A percentile compares a stretch with the other conserved stretches of the same genome.
Conservation (phyloP, 1,139 yeast genomes). For the Suhomyces taliae region DNA sequence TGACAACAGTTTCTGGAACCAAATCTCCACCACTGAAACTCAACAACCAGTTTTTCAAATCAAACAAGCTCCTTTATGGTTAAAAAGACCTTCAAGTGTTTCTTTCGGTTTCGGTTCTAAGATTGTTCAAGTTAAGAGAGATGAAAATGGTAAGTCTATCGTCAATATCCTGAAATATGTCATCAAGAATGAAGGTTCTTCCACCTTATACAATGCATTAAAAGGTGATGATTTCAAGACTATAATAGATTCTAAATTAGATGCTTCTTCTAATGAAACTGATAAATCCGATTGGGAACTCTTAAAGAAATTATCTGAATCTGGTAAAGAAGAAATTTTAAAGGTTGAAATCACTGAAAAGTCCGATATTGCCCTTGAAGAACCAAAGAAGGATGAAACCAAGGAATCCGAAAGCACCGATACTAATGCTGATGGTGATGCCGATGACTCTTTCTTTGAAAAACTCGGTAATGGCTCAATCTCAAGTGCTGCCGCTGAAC, state of each 20-base stretch:
- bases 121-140: constrained; percentile 57
- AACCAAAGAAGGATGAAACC: constrained; percentile 19
- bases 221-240: constrained; percentile 52
- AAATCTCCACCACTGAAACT: constrained; percentile 69
- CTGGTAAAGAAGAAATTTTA: constrained; percentile 47
- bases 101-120: constrained; percentile 95
- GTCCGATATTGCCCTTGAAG: constrained; percentile 18
- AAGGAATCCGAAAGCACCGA: constrained; percentile 8
- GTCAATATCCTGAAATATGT: constrained; percentile 54
- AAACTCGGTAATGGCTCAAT: constrained; percentile 37
- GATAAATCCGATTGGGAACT: constrained; percentile 78
- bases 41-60: constrained; percentile 69
- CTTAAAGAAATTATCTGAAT: constrained; percentile 54
- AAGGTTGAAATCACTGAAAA: constrained; percentile 25
- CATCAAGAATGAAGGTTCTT: constrained; percentile 39
- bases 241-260: constrained; percentile 54
- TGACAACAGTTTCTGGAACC: constrained; percentile 78
- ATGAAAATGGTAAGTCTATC: constrained; percentile 40
- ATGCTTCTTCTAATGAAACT: constrained; percentile 35
- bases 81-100: constrained; percentile 71
- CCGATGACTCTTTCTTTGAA: constrained; percentile 50
- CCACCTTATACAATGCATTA: constrained; percentile 59
- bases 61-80: constrained; percentile 89
- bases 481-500: constrained; percentile 12
- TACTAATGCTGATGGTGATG: constrained; percentile 28